A percentile compares a stretch with the other conserved stretches of the same genome.
phyloP scores from a whole-genome alignment of 352 stramenopile species.

The Pythium myriotylum region DNA sequence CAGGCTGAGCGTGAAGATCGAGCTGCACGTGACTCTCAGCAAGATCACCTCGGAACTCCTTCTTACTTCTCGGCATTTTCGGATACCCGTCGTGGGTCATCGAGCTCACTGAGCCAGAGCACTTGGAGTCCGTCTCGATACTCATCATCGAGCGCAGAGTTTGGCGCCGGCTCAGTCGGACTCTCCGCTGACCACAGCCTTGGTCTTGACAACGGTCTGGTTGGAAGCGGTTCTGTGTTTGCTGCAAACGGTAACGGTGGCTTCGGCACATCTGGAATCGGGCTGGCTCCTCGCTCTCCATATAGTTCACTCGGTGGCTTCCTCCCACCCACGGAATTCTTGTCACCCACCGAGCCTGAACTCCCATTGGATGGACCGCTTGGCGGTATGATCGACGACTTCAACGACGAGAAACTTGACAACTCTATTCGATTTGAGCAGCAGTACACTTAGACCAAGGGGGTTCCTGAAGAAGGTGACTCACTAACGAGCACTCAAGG shows the following conservation, averaged over 20 bases:
- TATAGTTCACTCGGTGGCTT: conserved; percentile 71
- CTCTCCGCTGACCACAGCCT: conserved; percentile 35
- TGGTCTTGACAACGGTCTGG: conserved; percentile 37
- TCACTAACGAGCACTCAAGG: conserved; percentile 5
- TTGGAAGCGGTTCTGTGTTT: conserved; percentile 16
- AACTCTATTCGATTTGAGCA: conserved; percentile 28
- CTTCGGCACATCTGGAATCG: conserved; percentile 20
- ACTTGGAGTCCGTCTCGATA: conserved; percentile 32
- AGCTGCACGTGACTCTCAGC: conserved; percentile 32
- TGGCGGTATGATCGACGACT: conserved; percentile 43
- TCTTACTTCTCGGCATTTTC: conserved; percentile 35
- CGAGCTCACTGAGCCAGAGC: conserved; percentile 21
- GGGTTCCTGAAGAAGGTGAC: conserved; percentile 16
- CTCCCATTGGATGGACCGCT: conserved; percentile 51
- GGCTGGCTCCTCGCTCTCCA: conserved; percentile 23
- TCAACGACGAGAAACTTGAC: conserved; percentile 28
- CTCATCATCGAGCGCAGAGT: conserved; percentile 38
- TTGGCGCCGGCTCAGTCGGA: conserved; percentile 30
- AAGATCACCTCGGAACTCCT: conserved; percentile 20
- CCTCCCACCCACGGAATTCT: conserved; percentile 54
- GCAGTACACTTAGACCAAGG: conserved; percentile 41
- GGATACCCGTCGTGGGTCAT: conserved; percentile 24
- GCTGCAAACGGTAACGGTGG: conserved; percentile 30
- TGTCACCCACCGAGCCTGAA: conserved; percentile 44
- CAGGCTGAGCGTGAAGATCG: conserved; percentile 50